These are phyloP conservation scores for Microbotryum scabiosae DNA, from an alignment of 1,284 basidiomycete genomes.

Conservation along the genomic window DNA sequence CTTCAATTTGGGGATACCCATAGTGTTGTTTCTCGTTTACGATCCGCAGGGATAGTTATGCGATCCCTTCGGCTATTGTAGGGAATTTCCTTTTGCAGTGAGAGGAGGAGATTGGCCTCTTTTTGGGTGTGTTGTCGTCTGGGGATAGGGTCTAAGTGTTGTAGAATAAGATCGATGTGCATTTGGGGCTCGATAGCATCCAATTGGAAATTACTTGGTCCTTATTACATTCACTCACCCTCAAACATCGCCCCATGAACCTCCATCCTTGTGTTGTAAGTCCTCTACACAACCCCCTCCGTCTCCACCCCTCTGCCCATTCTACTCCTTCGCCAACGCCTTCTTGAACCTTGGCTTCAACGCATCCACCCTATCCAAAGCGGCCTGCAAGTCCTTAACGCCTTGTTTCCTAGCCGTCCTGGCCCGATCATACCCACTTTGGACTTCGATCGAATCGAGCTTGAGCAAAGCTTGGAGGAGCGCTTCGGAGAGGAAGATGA, in stretches of 20 bases:
- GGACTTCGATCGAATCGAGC: slow-evolving; percentile 60
- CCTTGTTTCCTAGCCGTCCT: slow-evolving; percentile 63
- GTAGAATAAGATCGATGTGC: too few species aligned
- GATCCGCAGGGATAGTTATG: slow-evolving; percentile 21
- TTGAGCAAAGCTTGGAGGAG: slow-evolving; percentile 66
- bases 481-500: slow-evolving; percentile 48
- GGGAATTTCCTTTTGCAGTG: background rate
- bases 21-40: background rate
- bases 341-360: slow-evolving; percentile 43
- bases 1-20: background rate
- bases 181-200: too few species aligned
- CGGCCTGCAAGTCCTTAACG: slow-evolving; percentile 56
- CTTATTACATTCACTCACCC: too few species aligned
- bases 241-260: too few species aligned
- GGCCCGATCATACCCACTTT: slow-evolving; percentile 61
- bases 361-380: slow-evolving; percentile 52
- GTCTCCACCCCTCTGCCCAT: too few species aligned
- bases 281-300: too few species aligned
- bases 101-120: background rate
- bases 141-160: background rate
- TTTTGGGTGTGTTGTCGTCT: background rate
- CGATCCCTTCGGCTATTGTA: slow-evolving; percentile 11
- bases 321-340: slow-evolving; percentile 21
- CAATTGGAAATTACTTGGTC: too few species aligned
- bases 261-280: too few species aligned